phyloP scores from a whole-genome alignment of 163 green algal species.

The Dunaliella salina region DNA sequence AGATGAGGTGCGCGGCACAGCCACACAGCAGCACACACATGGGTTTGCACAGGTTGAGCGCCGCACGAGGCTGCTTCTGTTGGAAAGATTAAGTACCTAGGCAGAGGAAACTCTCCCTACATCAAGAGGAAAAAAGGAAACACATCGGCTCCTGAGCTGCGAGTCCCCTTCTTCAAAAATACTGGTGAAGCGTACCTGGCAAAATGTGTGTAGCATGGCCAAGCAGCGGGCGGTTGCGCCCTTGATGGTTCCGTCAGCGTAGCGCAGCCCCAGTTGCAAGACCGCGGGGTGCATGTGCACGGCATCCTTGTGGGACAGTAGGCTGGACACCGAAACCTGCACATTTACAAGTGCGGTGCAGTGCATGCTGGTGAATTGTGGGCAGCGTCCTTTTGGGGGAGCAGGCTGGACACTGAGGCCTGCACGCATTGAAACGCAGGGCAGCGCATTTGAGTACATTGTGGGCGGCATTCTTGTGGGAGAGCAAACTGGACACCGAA shows the following conservation, averaged over 20 bases:
- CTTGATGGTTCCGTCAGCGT: conserved; percentile 66
- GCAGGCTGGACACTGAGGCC: conserved; percentile 11
- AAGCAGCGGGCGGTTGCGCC: conserved; percentile 79
- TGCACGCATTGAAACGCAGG: neutral
- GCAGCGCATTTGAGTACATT: too few relatives aligned
- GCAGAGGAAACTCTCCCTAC: too few relatives aligned
- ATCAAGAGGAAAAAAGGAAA: too few relatives aligned
- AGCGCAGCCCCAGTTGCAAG: conserved; percentile 73
- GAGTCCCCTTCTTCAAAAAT: conserved; percentile 41
- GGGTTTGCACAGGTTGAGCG: neutral
- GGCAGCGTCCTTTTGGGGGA: conserved; percentile 10
- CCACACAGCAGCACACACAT: conserved; percentile 59
- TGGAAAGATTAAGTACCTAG: too few relatives aligned
- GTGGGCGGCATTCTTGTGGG: too few relatives aligned
- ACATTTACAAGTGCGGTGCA: neutral
- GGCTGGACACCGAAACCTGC: conserved; percentile 14
- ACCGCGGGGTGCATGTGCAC: conserved; percentile 61
- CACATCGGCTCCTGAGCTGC: neutral
- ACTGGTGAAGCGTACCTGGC: conserved; percentile 35
- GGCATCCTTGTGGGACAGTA: conserved; percentile 17
- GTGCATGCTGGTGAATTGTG: conserved; percentile 68
- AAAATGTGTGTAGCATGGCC: conserved; percentile 81
- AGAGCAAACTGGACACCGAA: too few relatives aligned
- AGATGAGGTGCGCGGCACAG: conserved; percentile 75
- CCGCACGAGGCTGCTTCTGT: too few relatives aligned